Conservation (phyloP, 2,329 filamentous ascomycete genomes). For the Thermothelomyces thermophilus region DNA sequence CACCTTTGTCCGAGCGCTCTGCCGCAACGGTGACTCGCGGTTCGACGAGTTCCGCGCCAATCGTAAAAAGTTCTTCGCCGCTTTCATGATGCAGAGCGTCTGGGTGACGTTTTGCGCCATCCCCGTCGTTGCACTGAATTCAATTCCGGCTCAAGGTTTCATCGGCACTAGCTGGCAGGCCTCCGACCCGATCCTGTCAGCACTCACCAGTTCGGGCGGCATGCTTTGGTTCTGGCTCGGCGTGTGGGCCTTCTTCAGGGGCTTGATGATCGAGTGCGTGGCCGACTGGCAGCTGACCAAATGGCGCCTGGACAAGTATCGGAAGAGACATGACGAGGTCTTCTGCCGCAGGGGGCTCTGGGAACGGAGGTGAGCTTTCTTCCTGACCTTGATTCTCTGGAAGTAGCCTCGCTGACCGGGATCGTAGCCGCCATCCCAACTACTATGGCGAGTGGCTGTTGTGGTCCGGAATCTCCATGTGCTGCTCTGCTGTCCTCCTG, state of each 20-base stretch:
- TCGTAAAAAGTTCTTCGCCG: constrained; percentile 31
- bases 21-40: constrained; percentile 51
- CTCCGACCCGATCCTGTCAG: neutral
- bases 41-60: constrained; percentile 37
- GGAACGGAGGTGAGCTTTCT: constrained; percentile 41
- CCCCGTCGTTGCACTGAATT: constrained; percentile 58
- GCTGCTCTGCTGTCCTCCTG: constrained; percentile 50
- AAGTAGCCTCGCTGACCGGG: neutral
- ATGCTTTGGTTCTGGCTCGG: constrained; percentile 51
- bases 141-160: constrained; percentile 49
- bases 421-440: constrained; percentile 53
- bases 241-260: constrained; percentile 33
- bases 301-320: constrained; percentile 55
- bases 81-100: constrained; percentile 50
- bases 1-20: constrained; percentile 55
- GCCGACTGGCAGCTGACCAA: constrained; percentile 58
- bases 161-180: constrained; percentile 45
- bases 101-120: constrained; percentile 64
- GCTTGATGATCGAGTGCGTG: constrained; percentile 42
- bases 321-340: constrained; percentile 60
- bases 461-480: constrained; percentile 60
- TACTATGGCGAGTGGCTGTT: constrained; percentile 67
- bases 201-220: neutral
- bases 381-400: neutral
- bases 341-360: constrained; percentile 60